Conservation (phyloP, 2,329 filamentous ascomycete species). For the Aurifilum marmelostoma region DNA sequence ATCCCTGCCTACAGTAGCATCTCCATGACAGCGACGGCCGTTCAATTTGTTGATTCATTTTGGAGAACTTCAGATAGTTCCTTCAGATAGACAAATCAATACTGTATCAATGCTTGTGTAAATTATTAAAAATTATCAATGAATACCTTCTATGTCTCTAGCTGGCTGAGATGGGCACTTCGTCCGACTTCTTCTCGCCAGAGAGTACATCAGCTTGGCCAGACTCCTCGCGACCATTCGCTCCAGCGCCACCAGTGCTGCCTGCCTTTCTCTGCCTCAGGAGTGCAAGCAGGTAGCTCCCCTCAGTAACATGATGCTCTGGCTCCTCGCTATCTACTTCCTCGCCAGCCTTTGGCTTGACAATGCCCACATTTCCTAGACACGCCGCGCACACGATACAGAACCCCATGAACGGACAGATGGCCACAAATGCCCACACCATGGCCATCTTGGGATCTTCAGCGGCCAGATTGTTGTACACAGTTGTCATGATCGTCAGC, state of each 20-base stretch:
- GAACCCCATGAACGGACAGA: conserved; percentile 59
- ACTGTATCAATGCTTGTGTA: background rate
- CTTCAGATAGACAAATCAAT: background rate
- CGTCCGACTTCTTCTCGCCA: conserved; percentile 5
- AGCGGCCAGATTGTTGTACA: conserved; percentile 62
- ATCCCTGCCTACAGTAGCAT: background rate
- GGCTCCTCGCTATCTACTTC: conserved; percentile 7
- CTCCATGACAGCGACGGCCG: background rate
- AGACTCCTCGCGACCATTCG: background rate
- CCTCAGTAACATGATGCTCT: conserved; percentile 17
- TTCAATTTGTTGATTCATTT: background rate
- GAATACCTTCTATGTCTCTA: background rate
- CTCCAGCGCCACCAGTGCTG: background rate
- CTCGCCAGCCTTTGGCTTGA: conserved; percentile 25
- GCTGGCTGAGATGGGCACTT: background rate
- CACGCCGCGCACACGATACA: conserved; percentile 36
- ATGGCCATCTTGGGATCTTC: conserved; percentile 47
- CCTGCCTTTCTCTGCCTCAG: background rate
- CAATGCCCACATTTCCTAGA: conserved; percentile 41
- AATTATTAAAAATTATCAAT: background rate
- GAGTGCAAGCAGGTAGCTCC: conserved; percentile 18
- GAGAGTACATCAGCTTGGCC: background rate
- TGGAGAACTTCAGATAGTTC: too few species aligned
- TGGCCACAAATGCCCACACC: conserved; percentile 66
- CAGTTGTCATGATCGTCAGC: conserved; percentile 68